Percentiles rank a stretch among this genome's conserved stretches.
Conservation (phyloP, 176 grass and related monocot species). For the Poa pratensis region DNA sequence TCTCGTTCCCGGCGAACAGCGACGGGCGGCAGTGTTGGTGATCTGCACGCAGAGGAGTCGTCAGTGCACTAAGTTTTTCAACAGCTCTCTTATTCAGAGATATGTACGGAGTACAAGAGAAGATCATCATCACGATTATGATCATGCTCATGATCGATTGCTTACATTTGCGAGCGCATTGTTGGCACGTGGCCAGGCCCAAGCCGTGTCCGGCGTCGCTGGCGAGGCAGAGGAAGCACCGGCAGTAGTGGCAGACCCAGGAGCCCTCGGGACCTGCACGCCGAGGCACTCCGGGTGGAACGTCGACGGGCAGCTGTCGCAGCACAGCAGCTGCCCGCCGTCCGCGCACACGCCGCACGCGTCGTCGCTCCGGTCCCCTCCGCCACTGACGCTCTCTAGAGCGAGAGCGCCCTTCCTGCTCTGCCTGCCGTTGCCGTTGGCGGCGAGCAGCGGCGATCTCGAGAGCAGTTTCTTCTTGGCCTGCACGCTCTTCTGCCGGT, state of each 20-base stretch:
- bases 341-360: conserved; percentile 84
- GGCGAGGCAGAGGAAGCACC: conserved; percentile 65
- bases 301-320: conserved; percentile 79
- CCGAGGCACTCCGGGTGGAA: conserved; percentile 78
- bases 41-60: conserved; percentile 48
- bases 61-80: too few species aligned
- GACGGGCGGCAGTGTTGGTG: conserved; percentile 63
- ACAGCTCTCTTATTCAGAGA: too few species aligned
- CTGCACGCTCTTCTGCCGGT: conserved; percentile 28
- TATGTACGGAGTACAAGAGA: too few species aligned
- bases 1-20: conserved; percentile 37
- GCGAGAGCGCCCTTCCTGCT: not conserved
- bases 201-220: conserved; percentile 34
- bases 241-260: conserved; percentile 82
- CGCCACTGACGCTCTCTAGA: not conserved
- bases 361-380: conserved; percentile 71
- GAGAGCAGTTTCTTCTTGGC: conserved; percentile 32
- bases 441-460: not conserved
- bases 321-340: conserved; percentile 76
- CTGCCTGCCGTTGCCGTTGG: conserved; percentile 11
- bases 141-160: too few species aligned
- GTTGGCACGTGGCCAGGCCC: conserved; percentile 53
- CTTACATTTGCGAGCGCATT: conserved; percentile 70
- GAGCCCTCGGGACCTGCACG: conserved; percentile 62
- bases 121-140: too few species aligned